Base-by-base conservation (phyloP, 2,329 filamentous ascomycete genomes). In the Dactylellina parvicollis region DNA sequence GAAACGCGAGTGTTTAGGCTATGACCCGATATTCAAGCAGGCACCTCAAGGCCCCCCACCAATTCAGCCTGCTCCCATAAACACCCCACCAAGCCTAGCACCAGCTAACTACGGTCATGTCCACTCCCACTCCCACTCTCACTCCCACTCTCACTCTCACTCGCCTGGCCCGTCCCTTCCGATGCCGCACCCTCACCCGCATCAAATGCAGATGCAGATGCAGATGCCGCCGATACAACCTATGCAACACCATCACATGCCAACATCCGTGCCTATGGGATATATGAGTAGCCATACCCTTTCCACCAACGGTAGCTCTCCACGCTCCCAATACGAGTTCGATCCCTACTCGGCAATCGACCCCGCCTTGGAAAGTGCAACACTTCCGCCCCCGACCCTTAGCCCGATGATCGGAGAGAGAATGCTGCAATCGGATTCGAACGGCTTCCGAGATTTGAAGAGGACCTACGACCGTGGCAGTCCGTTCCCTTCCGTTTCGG, bases 11-110 rank as follows among this genome's bases (percentile, higher is more conserved):
- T 95, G 91, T 79, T 80, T 92, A 52, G 91, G 91, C 62, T 95
- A 95, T 86, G 91, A 95, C 79, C 91, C 91, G 36, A 91, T 94
- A 78, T 95, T 94, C 83, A 91, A 92, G 81, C 86, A 86, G 76
- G 86, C 89, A 75, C 87, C 89, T 78, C 82, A 86, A 47, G 87
- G 88, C 59, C 90, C 90, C 28, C 85, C 90, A 50, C 86, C 88
- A 75, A 90, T 92, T 75, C 91, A 94, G 80, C 86, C 90, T 18
- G 87, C 88, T 10, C 87, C 88, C 62, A 87, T 85, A 76, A 79
- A 77, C 54, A 77, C 76, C 42, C 76, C 76, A 54, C 50, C 75
- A 10, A 66, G 67, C 36, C 67, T 75, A 1, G 54, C 73, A 14
- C 79, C 82, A 7, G 81, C 80, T 77, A 80, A 81, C 12, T 85